Percentiles rank a stretch among this genome's conserved stretches.
These are phyloP conservation scores for Shiraia sp. DNA, from an alignment of 2,329 filamentous ascomycete species.

Conservation along the genomic window DNA sequence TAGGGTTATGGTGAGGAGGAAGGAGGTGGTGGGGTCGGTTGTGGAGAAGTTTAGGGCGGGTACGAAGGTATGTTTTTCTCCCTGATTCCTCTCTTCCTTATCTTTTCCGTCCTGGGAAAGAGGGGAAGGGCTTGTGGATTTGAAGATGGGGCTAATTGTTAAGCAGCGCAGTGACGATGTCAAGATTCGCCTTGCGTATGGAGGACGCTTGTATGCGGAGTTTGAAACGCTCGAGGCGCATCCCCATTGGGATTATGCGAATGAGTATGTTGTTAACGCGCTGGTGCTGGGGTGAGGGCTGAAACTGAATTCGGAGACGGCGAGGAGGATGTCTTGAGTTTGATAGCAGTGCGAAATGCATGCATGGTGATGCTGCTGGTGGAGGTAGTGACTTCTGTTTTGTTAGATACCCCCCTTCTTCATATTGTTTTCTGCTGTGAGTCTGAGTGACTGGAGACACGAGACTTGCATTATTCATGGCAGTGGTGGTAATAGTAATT, in stretches of 20 bases:
- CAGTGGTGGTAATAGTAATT: no score
- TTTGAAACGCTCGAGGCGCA: conserved; percentile 66
- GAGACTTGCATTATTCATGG: no score
- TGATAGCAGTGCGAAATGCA: no score
- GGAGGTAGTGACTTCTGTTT: no score
- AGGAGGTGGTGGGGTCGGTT: conserved; percentile 65
- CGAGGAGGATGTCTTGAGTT: no score
- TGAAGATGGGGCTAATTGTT: no score
- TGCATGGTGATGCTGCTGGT: no score
- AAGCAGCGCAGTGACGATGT: conserved; percentile 59
- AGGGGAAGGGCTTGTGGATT: no score
- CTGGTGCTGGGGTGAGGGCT: conserved; percentile 6
- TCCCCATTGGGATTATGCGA: conserved; percentile 67
- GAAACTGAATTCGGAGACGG: no score
- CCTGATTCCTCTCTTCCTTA: not conserved
- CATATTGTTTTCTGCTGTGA: no score
- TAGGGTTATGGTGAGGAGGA: conserved; percentile 37
- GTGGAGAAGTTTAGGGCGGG: conserved; percentile 66
- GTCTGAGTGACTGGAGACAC: no score
- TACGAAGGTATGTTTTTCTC: conserved; percentile 58
- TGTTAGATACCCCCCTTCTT: no score
- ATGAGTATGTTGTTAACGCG: conserved; percentile 14
- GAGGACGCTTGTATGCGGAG: conserved; percentile 79
- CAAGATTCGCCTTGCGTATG: conserved; percentile 73
- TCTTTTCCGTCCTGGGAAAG: not conserved